Percentiles rank a stretch among this genome's conserved stretches.
phyloP scores from a whole-genome alignment of 1,284 basidiomycete genomes.

The Nidula niveotomentosa region DNA sequence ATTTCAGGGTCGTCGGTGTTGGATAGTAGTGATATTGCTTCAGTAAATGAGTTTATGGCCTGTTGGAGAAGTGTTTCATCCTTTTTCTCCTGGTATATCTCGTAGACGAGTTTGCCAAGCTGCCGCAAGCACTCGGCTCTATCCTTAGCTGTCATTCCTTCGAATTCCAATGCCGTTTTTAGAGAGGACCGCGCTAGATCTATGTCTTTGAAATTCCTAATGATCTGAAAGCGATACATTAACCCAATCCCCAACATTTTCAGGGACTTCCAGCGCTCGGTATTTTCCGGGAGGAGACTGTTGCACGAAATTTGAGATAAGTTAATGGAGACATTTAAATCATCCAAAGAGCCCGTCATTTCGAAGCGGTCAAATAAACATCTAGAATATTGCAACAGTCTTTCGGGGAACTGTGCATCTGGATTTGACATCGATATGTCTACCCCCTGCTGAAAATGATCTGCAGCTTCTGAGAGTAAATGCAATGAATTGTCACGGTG shows the following conservation, averaged over 20 bases:
- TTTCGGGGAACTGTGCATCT: not conserved
- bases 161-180: constrained; percentile 3
- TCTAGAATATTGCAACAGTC: not conserved
- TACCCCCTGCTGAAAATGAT: not conserved
- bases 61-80: constrained; percentile 1
- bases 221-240: constrained; percentile 4
- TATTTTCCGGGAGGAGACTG: not conserved
- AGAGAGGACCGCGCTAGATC: constrained; percentile 6
- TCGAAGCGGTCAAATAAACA: not conserved
- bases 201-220: constrained; percentile 3
- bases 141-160: not conserved
- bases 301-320: not conserved
- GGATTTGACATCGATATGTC: not conserved
- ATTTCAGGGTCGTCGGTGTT: not conserved
- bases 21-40: constrained; percentile 1
- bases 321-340: not conserved
- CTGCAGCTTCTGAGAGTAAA: constrained; percentile 1
- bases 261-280: constrained; percentile 2
- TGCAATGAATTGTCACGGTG: not conserved
- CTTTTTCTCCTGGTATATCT: constrained; percentile 1
- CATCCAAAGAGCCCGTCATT: not conserved
- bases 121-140: constrained; percentile 1
- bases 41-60: constrained; percentile 2
- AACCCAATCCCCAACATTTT: constrained; percentile 1
- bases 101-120: constrained; percentile 7